These are phyloP conservation scores for Ceratocystis alfenasii DNA, from an alignment of 2,329 filamentous ascomycete species.

Conservation along the genomic window DNA sequence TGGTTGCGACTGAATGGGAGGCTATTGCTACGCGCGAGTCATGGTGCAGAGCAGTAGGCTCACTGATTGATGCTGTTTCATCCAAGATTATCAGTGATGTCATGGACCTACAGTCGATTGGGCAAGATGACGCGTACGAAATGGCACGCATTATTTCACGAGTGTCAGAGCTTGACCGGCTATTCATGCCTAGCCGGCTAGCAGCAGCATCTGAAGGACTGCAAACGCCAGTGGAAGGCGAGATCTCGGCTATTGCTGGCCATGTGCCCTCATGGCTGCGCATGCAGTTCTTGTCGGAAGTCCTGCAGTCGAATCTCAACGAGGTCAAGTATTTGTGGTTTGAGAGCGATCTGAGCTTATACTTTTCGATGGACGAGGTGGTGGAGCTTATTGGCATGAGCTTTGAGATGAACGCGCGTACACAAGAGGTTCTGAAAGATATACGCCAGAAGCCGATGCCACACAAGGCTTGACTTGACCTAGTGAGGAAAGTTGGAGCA, in stretches of 20 bases:
- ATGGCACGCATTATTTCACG: slow-evolving; percentile 47
- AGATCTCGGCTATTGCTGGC: slow-evolving; percentile 45
- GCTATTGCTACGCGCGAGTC: slow-evolving; percentile 47
- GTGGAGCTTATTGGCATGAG: slow-evolving; percentile 50
- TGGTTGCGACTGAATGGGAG: slow-evolving; percentile 46
- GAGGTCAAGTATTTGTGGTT: slow-evolving; percentile 53
- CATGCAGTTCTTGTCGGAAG: slow-evolving; percentile 51
- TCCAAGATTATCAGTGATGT: slow-evolving; percentile 50
- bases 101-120: slow-evolving; percentile 48
- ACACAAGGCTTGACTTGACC: not conserved
- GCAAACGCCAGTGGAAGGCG: slow-evolving; percentile 27
- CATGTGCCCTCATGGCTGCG: slow-evolving; percentile 52
- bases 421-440: slow-evolving; percentile 46
- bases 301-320: slow-evolving; percentile 53
- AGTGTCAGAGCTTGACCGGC: slow-evolving; percentile 46
- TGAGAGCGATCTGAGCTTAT: slow-evolving; percentile 53
- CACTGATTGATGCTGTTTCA: slow-evolving; percentile 46
- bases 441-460: slow-evolving; percentile 42
- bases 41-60: slow-evolving; percentile 51
- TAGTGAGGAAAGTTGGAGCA: not conserved
- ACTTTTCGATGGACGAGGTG: slow-evolving; percentile 50
- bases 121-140: slow-evolving; percentile 51
- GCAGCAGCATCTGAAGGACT: slow-evolving; percentile 23
- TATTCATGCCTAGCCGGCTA: slow-evolving; percentile 42
- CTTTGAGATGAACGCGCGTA: slow-evolving; percentile 51